phyloP scores from a whole-genome alignment of 257 asterid genomes.

The Prunella vulgaris region DNA sequence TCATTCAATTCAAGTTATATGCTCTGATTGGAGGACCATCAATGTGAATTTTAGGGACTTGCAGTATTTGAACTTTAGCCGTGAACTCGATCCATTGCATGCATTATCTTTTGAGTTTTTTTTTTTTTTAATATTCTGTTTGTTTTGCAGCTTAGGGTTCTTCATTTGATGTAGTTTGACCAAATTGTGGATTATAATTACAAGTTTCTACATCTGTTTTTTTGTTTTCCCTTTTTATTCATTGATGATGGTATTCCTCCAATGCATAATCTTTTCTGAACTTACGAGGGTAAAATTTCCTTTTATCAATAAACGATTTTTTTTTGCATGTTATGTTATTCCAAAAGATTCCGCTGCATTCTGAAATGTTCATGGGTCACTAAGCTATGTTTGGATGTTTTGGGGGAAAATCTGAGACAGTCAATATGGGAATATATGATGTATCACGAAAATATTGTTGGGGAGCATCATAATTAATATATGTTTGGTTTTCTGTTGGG shows the following conservation, averaged over 20 bases:
- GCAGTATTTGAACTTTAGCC: background rate
- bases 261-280: background rate
- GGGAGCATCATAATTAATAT: background rate
- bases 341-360: background rate
- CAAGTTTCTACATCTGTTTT: background rate
- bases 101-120: background rate
- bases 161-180: background rate
- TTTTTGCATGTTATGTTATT: background rate
- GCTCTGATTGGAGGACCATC: background rate
- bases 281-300: background rate
- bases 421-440: background rate
- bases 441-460: background rate
- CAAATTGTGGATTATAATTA: background rate
- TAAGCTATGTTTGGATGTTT: background rate
- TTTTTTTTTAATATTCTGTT: background rate
- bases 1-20: background rate
- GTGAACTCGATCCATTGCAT: background rate
- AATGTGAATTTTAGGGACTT: background rate
- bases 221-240: background rate
- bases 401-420: background rate
- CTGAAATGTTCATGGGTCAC: background rate
- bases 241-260: background rate
- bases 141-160: background rate
- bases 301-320: background rate
- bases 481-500: background rate